Evolutionary conservation across 2,329 filamentous ascomycete species (phyloP).

Genomic region (Chrysoporthe deuterocubensis): DNA sequence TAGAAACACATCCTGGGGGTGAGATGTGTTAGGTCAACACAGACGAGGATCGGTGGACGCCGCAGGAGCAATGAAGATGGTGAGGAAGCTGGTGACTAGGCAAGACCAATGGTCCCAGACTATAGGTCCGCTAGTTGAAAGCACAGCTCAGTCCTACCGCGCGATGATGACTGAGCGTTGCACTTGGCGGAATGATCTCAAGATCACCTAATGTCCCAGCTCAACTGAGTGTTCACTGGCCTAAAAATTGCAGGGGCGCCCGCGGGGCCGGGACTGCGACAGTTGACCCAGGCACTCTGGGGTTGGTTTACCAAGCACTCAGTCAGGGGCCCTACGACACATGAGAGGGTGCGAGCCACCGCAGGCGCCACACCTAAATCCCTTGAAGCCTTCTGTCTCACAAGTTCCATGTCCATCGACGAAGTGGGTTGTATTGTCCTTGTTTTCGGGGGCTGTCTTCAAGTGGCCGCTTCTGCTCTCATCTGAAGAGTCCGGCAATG

Average conservation of each 20-base stretch:
- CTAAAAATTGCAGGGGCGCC: no score
- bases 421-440: conserved; percentile 11
- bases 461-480: conserved; percentile 14
- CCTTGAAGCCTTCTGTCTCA: conserved; percentile 24
- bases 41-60: conserved; percentile 1
- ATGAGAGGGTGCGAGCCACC: conserved; percentile 19
- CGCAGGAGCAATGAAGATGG: not conserved
- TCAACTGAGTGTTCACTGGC: not conserved
- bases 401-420: conserved; percentile 10
- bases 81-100: not conserved
- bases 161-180: not conserved
- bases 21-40: conserved; percentile 19
- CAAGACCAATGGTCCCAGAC: not conserved
- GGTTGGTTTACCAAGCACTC: not conserved
- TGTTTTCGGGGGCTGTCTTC: conserved; percentile 12
- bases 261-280: not conserved
- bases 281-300: not conserved
- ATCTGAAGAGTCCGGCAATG: conserved; percentile 22
- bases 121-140: not conserved
- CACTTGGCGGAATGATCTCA: not conserved
- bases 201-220: not conserved
- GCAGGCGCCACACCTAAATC: conserved; percentile 25
- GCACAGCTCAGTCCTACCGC: not conserved
- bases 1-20: not conserved
- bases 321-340: conserved; percentile 9